These are phyloP conservation scores for Coemansia sp. DNA, from an alignment of 192 early-diverging fungal genomes.

Conservation along the genomic window DNA sequence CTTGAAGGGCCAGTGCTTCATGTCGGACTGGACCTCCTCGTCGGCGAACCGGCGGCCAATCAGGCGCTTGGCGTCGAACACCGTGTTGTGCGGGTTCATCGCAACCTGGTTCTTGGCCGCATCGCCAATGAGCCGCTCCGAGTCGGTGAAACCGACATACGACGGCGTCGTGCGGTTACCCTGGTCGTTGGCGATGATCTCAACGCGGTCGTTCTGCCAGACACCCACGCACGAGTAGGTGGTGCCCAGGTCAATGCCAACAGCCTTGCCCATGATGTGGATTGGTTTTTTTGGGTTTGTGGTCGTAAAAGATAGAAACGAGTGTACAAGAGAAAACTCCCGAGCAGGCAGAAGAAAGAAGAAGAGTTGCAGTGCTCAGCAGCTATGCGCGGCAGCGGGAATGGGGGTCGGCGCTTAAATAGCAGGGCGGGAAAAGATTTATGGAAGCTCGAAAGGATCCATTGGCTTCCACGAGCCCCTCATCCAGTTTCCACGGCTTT, in stretches of 20 bases:
- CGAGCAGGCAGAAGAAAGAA: not conserved
- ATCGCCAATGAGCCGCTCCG: constrained; percentile 98
- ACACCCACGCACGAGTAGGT: constrained; percentile 60
- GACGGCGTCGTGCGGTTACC: constrained; percentile 98
- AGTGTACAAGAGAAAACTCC: constrained; percentile 1
- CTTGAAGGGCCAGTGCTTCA: constrained; percentile 99
- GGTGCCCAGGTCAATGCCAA: constrained; percentile 62
- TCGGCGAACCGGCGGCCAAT: constrained; percentile 93
- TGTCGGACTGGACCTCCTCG: constrained; percentile 93
- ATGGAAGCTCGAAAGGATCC: constrained; percentile 14
- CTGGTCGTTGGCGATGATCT: constrained; percentile 99
- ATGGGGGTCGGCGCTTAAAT: not conserved
- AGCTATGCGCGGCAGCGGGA: not conserved
- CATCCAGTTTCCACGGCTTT: constrained; percentile 2
- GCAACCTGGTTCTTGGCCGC: constrained; percentile 99
- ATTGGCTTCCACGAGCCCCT: constrained; percentile 20
- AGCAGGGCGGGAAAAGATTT: constrained; percentile 1
- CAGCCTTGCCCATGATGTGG: constrained; percentile 43
- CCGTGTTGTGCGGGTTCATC: constrained; percentile 98
- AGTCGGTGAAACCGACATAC: constrained; percentile 94
- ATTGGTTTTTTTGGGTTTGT: constrained; percentile 5
- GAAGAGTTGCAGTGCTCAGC: constrained; percentile 2
- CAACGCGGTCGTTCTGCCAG: constrained; percentile 74
- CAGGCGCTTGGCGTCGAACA: constrained; percentile 98
- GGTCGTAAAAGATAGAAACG: constrained; percentile 1